Evolutionary conservation across 2,329 filamentous ascomycete genomes (phyloP).

Genomic region (Colletotrichum musae): DNA sequence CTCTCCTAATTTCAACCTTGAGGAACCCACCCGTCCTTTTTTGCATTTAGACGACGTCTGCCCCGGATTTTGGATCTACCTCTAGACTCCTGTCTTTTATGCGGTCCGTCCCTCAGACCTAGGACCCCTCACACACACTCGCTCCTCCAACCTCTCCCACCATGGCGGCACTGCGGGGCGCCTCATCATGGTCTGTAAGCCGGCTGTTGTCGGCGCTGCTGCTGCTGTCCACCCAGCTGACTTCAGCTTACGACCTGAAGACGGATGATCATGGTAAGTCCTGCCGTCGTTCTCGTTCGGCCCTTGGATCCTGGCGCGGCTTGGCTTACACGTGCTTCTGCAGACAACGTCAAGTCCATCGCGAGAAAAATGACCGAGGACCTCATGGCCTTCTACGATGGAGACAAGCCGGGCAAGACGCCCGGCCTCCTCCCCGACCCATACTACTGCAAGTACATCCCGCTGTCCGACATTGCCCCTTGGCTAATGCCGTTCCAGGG

Average conservation of each 20-base stretch:
- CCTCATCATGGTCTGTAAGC: conserved; percentile 33
- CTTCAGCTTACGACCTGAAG: conserved; percentile 54
- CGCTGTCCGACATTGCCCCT: background rate
- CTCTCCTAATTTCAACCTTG: conserved; percentile 23
- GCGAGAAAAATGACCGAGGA: conserved; percentile 63
- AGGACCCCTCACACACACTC: conserved; percentile 5
- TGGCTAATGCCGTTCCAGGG: conserved; percentile 54
- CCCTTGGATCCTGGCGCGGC: background rate
- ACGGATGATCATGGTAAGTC: conserved; percentile 53
- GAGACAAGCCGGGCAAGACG: conserved; percentile 63
- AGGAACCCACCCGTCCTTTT: conserved; percentile 19
- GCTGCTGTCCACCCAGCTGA: conserved; percentile 40
- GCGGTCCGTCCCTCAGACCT: conserved; percentile 23
- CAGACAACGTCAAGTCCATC: conserved; percentile 65
- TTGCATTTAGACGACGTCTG: conserved; percentile 24
- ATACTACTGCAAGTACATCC: conserved; percentile 65
- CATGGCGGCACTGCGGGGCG: conserved; percentile 40
- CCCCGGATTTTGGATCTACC: conserved; percentile 19
- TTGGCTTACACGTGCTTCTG: conserved; percentile 11
- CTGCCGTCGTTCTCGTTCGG: too few relatives aligned
- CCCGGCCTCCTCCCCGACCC: conserved; percentile 67
- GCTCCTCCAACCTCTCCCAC: conserved; percentile 10
- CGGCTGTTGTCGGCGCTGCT: conserved; percentile 32
- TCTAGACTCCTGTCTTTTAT: conserved; percentile 20
- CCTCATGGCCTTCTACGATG: conserved; percentile 60